Percentiles rank a stretch among this genome's conserved stretches.
Evolutionary conservation across 192 early-diverging fungal species (phyloP).

Genomic region (Podila clonocystis): DNA sequence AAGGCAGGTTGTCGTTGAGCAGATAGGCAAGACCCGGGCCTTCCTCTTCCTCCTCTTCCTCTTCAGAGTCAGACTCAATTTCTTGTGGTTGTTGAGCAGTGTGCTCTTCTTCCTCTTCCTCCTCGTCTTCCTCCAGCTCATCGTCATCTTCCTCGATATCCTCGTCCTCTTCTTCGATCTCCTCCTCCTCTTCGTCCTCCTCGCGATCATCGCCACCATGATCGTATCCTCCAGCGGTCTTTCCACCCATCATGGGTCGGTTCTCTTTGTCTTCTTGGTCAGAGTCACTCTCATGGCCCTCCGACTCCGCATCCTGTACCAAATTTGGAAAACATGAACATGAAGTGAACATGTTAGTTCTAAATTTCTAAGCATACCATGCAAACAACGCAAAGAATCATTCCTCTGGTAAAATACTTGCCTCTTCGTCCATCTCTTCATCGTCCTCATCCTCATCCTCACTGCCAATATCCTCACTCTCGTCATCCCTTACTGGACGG

Average conservation of each 20-base stretch:
- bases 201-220: constrained; percentile 23
- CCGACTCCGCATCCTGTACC: constrained; percentile 1
- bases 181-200: constrained; percentile 24
- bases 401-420: background rate
- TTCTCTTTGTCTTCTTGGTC: constrained; percentile 30
- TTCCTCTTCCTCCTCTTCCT: constrained; percentile 27
- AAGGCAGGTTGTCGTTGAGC: constrained; percentile 28
- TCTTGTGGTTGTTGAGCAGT: background rate
- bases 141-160: constrained; percentile 29
- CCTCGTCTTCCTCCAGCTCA: constrained; percentile 25
- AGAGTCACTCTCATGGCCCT: constrained; percentile 13
- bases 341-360: no score
- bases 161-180: constrained; percentile 11
- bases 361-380: no score
- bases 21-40: constrained; percentile 39
- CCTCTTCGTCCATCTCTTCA: background rate
- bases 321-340: no score
- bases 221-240: constrained; percentile 17
- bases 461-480: constrained; percentile 32
- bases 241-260: constrained; percentile 29
- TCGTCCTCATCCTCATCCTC: constrained; percentile 24
- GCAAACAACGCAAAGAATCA: background rate
- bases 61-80: constrained; percentile 9
- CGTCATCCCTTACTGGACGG: constrained; percentile 3
- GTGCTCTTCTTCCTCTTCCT: constrained; percentile 28